Conservation (phyloP, 352 stramenopile genomes). For the Globisporangium iwayamae region DNA sequence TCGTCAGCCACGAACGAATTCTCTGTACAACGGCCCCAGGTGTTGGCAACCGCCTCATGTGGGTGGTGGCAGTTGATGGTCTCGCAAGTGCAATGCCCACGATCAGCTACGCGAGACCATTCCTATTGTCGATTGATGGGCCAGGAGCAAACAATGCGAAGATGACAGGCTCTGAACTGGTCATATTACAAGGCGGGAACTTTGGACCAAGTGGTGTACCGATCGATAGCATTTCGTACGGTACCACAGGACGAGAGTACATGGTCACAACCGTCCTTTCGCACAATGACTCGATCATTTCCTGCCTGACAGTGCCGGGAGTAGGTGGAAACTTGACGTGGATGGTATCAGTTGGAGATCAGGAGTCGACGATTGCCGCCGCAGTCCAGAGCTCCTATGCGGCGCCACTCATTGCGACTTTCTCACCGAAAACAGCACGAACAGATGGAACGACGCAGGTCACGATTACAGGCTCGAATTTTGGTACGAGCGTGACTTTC, state of each 20-base stretch:
- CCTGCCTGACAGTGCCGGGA: conserved; percentile 42
- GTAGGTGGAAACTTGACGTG: conserved; percentile 48
- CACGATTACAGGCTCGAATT: conserved; percentile 49
- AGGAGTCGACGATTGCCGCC: conserved; percentile 34
- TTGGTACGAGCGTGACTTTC: conserved; percentile 37
- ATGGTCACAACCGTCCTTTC: conserved; percentile 31
- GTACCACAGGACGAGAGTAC: conserved; percentile 48
- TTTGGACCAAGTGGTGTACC: conserved; percentile 42
- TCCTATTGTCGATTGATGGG: conserved; percentile 32
- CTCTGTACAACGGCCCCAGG: conserved; percentile 40
- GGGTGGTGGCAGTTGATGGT: conserved; percentile 57
- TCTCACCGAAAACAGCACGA: conserved; percentile 20
- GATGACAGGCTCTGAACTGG: conserved; percentile 33
- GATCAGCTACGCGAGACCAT: conserved; percentile 59
- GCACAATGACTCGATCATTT: conserved; percentile 57
- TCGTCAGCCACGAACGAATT: conserved; percentile 52
- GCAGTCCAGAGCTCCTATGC: conserved; percentile 44
- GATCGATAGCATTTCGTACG: conserved; percentile 60
- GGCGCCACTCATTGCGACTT: conserved; percentile 27
- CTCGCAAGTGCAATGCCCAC: conserved; percentile 43
- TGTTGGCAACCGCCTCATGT: conserved; percentile 44
- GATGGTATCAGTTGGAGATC: conserved; percentile 53
- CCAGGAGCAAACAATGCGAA: conserved; percentile 28
- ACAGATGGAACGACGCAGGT: conserved; percentile 49
- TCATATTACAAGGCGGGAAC: conserved; percentile 47